phyloP scores from a whole-genome alignment of 2,329 filamentous ascomycete species.

The Colletotrichum nymphaeae region DNA sequence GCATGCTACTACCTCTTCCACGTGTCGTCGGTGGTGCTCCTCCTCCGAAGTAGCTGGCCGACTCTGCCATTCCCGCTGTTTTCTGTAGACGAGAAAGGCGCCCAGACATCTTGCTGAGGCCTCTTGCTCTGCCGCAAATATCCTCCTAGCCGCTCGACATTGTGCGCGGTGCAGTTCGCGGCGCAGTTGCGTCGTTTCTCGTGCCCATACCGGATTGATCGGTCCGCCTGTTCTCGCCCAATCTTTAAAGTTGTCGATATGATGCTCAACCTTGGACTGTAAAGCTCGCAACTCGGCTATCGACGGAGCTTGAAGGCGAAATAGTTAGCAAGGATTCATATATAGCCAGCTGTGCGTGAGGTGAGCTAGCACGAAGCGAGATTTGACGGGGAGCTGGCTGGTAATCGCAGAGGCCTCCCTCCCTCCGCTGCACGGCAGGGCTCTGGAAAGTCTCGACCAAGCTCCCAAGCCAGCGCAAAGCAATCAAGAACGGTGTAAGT shows the following conservation, averaged over 20 bases:
- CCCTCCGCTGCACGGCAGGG: slow-evolving; percentile 19
- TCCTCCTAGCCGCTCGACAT: slow-evolving; percentile 66
- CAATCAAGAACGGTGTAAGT: not conserved
- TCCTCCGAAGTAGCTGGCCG: slow-evolving; percentile 41
- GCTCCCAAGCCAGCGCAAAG: slow-evolving; percentile 2
- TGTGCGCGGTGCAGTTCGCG: slow-evolving; percentile 67
- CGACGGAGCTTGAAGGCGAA: slow-evolving; percentile 57
- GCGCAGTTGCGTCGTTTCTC: slow-evolving; percentile 61
- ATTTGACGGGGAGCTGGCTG: slow-evolving; percentile 11
- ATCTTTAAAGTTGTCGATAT: slow-evolving; percentile 62
- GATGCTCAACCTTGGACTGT: slow-evolving; percentile 57
- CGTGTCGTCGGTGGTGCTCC: slow-evolving; percentile 51
- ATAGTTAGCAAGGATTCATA: slow-evolving; percentile 34
- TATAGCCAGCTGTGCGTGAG: not conserved
- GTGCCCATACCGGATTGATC: slow-evolving; percentile 66
- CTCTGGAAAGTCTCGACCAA: slow-evolving; percentile 15
- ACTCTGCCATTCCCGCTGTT: slow-evolving; percentile 53
- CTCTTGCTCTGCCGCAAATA: slow-evolving; percentile 64
- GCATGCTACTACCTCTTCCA: slow-evolving; percentile 63
- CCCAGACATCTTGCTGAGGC: slow-evolving; percentile 63
- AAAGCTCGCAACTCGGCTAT: slow-evolving; percentile 61
- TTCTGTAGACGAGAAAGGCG: slow-evolving; percentile 64
- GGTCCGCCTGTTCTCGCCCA: slow-evolving; percentile 67
- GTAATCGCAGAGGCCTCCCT: slow-evolving; percentile 2
- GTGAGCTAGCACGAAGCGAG: slow-evolving; percentile 1